Base-by-base conservation (phyloP, 345 rosid genomes). In the Citrus trifoliata region DNA sequence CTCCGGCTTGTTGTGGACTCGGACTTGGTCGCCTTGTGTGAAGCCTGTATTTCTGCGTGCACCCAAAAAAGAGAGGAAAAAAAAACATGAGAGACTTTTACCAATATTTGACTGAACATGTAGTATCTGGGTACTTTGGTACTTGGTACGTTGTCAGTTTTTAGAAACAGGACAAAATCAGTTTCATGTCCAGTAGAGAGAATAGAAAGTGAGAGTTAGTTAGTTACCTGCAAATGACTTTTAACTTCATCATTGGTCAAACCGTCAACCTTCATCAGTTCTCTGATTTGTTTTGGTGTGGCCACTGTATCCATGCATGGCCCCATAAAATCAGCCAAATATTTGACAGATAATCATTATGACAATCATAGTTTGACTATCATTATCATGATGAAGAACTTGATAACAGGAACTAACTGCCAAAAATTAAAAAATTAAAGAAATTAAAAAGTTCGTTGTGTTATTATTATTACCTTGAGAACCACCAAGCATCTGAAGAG, bases 181-280 rank as follows among this genome's bases (percentile, higher is more conserved):
- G 69, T 68, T 66, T 67, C 78, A 53, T 83, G 25, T 30, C 21
- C 71, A 76, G 71, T 61, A 12, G 38, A 48, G 14, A 70, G 30
- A 66, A 59, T 59, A 13, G 25, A 28, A 22, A 64, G 42, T 62
- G 60, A 32, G 59, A 86, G 64, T 21, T 9, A 53, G 66, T 72
- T 28, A 78, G 58, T 60, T 84, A 96, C 99, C 98, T 97, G 99
- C 76, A 97, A 87, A 86, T 97, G 99, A 93, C 99, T 97, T 88
- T 97, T 97, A 78, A 97, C 98, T 86, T 97, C 99, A 85, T 97
- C 99, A 75, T 97, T 97, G 88, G 99, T 97, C 95, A 97, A 92
- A 82, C 99, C 98, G 69, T 94, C 99, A 77, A 97, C 99, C 90
- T 97, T 97, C 99, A 97, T 97, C 59, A 94, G 83, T 77, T 97